Evolutionary conservation across 2,329 filamentous ascomycete genomes (phyloP).

Genomic region (Aspergillus pseudoglaucus): DNA sequence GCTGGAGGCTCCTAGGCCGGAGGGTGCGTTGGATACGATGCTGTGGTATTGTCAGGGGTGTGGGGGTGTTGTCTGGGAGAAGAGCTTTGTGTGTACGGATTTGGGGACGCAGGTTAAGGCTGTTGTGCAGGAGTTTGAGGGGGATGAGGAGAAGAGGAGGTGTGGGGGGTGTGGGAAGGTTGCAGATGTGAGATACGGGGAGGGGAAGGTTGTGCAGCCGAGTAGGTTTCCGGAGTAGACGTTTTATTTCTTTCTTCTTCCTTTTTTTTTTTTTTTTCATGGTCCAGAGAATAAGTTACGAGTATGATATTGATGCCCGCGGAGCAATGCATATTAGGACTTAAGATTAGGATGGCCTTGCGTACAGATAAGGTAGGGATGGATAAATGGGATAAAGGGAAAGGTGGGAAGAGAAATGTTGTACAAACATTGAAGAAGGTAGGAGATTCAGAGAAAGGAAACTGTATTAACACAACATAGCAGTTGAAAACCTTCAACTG

Average conservation of each 20-base stretch:
- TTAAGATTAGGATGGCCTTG: constrained; percentile 1
- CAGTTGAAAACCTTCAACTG: constrained; percentile 9
- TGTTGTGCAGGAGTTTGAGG: constrained; percentile 76
- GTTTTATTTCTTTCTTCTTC: not conserved
- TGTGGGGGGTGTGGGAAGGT: constrained; percentile 72
- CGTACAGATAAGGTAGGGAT: not conserved
- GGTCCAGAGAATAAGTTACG: not conserved
- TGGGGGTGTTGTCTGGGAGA: constrained; percentile 71
- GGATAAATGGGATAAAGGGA: constrained; percentile 1
- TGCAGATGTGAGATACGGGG: constrained; percentile 49
- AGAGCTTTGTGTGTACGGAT: constrained; percentile 79
- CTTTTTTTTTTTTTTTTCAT: not conserved
- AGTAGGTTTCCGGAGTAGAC: constrained; percentile 29
- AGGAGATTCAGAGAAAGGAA: constrained; percentile 7
- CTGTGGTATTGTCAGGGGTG: constrained; percentile 84
- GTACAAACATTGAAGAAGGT: constrained; percentile 5
- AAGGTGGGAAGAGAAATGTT: constrained; percentile 1
- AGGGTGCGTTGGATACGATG: constrained; percentile 66
- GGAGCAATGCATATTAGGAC: constrained; percentile 1
- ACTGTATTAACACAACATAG: constrained; percentile 9
- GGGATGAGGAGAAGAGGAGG: constrained; percentile 60
- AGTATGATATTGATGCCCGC: not conserved
- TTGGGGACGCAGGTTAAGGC: constrained; percentile 91
- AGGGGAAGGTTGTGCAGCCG: constrained; percentile 40
- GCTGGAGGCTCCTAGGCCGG: constrained; percentile 74